These are phyloP conservation scores for Calonectria pauciramosa DNA, from an alignment of 2,329 filamentous ascomycete species.

Conservation along the genomic window DNA sequence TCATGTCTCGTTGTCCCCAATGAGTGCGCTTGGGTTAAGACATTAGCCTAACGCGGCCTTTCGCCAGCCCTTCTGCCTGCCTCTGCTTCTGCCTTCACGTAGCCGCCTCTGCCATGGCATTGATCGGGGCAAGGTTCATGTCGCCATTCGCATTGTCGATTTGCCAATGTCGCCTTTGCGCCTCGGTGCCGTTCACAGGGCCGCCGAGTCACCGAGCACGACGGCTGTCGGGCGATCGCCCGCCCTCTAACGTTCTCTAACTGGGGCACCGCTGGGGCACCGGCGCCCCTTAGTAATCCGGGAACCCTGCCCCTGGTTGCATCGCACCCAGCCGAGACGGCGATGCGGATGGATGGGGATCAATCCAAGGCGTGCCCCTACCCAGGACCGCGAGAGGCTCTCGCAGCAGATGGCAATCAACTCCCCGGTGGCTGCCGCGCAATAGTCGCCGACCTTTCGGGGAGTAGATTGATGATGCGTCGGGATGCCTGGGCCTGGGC, in stretches of 20 bases:
- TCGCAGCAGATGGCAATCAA: background rate
- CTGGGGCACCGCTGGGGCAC: conserved; percentile 2
- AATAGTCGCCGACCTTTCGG: conserved; percentile 7
- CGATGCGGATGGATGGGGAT: background rate
- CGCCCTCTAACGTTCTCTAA: conserved; percentile 19
- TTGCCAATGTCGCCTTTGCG: conserved; percentile 28
- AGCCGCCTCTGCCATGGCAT: background rate
- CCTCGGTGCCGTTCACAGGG: conserved; percentile 26
- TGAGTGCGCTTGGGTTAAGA: background rate
- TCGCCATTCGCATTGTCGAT: background rate
- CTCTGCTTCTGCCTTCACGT: background rate
- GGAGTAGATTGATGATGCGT: background rate
- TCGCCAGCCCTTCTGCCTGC: background rate
- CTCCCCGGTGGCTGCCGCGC: conserved; percentile 17
- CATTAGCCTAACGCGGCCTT: background rate
- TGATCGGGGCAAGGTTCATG: background rate
- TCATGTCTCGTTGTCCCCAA: background rate
- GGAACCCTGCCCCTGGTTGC: background rate
- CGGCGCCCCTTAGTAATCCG: conserved; percentile 14
- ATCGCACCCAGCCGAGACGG: background rate
- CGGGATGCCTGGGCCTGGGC: too few relatives aligned
- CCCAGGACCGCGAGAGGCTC: background rate
- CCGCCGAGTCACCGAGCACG: conserved; percentile 33
- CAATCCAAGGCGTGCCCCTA: background rate
- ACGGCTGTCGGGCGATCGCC: conserved; percentile 49